Percentiles rank a stretch among this genome's conserved stretches.
These are phyloP conservation scores for Globisporangium sylvaticum DNA, from an alignment of 352 stramenopile genomes.

Conservation along the genomic window DNA sequence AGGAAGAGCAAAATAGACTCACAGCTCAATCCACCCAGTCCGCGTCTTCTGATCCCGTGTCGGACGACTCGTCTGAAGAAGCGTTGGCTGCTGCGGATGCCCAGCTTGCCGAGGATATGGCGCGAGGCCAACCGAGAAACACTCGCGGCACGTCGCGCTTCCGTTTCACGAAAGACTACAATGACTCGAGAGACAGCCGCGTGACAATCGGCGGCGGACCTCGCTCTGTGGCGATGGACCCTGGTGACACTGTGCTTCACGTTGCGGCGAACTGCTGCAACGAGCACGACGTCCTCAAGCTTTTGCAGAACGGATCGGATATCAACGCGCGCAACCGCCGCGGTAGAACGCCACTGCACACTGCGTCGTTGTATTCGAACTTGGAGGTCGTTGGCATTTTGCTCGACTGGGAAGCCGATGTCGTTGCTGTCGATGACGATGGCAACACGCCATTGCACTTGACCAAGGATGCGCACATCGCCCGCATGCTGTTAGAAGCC, in stretches of 20 bases:
- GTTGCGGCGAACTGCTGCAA: conserved; percentile 85
- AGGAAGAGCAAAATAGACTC: conserved; percentile 53
- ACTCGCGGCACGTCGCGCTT: conserved; percentile 60
- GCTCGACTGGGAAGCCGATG: conserved; percentile 77
- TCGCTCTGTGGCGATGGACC: conserved; percentile 79
- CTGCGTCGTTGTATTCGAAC: conserved; percentile 77
- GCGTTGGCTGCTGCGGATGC: conserved; percentile 16
- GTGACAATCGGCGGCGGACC: conserved; percentile 44
- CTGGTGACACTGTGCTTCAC: conserved; percentile 84
- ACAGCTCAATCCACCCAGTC: conserved; percentile 47
- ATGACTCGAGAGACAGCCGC: conserved; percentile 33
- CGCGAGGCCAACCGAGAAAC: conserved; percentile 20
- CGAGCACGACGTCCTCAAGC: conserved; percentile 78
- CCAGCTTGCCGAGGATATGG: conserved; percentile 16
- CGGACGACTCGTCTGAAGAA: conserved; percentile 69
- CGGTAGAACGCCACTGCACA: conserved; percentile 78
- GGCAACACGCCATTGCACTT: conserved; percentile 85
- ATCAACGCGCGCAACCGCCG: conserved; percentile 82
- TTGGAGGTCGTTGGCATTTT: conserved; percentile 78
- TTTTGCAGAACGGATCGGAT: conserved; percentile 84
- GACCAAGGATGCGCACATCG: conserved; percentile 71
- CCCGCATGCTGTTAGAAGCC: conserved; percentile 76
- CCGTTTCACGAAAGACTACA: conserved; percentile 82
- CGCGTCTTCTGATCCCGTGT: conserved; percentile 63
- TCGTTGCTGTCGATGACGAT: conserved; percentile 74